Evolutionary conservation across 257 asterid genomes (phyloP).

Genomic region (Plectranthus barbatus): DNA sequence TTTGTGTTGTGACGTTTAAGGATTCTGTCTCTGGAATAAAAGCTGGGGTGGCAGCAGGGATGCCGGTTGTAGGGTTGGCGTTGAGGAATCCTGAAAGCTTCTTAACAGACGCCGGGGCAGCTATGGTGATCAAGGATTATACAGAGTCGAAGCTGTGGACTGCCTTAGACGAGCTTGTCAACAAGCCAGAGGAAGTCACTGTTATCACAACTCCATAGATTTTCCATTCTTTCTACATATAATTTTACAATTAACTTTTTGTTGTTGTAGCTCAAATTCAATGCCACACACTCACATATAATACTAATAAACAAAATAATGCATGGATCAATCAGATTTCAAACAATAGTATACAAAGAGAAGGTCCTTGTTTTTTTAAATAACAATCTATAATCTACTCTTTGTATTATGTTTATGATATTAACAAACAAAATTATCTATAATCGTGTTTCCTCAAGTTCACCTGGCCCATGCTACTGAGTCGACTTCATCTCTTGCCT

Average conservation of each 20-base stretch:
- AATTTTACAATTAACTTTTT: background rate
- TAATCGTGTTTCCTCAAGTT: conserved; percentile 9
- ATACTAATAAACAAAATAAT: too few relatives aligned
- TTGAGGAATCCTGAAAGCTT: conserved; percentile 53
- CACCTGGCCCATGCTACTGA: conserved; percentile 64
- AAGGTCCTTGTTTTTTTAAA: background rate
- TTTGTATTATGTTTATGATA: background rate
- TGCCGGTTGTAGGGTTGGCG: conserved; percentile 70
- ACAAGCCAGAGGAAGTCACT: conserved; percentile 14
- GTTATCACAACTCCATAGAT: background rate
- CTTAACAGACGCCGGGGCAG: conserved; percentile 51
- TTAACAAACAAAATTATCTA: conserved; percentile 11
- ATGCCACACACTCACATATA: too few relatives aligned
- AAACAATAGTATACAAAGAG: background rate
- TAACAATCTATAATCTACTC: conserved; percentile 6
- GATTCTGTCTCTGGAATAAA: conserved; percentile 77
- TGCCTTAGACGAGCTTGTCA: conserved; percentile 41
- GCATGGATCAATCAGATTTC: background rate
- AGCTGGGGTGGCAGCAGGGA: conserved; percentile 78
- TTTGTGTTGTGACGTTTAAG: conserved; percentile 19
- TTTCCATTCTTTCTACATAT: background rate
- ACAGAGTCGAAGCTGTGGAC: conserved; percentile 51
- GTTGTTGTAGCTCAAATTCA: background rate
- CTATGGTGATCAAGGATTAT: conserved; percentile 55
- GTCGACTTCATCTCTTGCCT: conserved; percentile 82